phyloP scores from a whole-genome alignment of 148 eudicot species.

The Fagopyrum homotropicum region DNA sequence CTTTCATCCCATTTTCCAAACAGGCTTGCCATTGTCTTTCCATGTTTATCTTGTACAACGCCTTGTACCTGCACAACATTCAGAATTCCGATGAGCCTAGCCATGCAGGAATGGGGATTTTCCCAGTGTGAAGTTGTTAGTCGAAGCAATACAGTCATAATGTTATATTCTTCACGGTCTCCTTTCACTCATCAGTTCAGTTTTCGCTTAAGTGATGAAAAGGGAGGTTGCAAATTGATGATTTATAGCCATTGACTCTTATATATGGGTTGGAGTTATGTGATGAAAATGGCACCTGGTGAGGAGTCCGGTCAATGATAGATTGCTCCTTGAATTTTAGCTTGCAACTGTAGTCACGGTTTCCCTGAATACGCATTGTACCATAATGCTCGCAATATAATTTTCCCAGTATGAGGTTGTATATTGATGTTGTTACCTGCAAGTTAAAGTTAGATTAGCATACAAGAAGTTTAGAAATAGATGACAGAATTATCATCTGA shows the following conservation, averaged over 20 bases:
- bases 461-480: background rate
- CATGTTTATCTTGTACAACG: slow-evolving; percentile 11
- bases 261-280: background rate
- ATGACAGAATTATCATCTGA: background rate
- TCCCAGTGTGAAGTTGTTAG: no score
- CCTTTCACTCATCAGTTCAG: no score
- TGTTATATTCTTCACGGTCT: no score
- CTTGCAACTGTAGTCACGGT: slow-evolving; percentile 10
- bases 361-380: slow-evolving; percentile 15
- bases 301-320: slow-evolving; percentile 16
- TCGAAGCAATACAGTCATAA: no score
- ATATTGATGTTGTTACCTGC: slow-evolving; percentile 17
- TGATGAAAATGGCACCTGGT: slow-evolving; percentile 10
- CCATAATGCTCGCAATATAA: slow-evolving; percentile 18
- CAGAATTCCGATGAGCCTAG: background rate
- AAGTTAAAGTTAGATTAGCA: background rate
- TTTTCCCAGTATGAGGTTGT: slow-evolving; percentile 17
- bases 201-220: no score
- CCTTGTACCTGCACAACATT: slow-evolving; percentile 16
- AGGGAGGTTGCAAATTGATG: no score
- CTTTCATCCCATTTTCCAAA: slow-evolving; percentile 22
- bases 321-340: slow-evolving; percentile 17
- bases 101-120: no score
- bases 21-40: slow-evolving; percentile 14
- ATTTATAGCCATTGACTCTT: no score